phyloP scores from a whole-genome alignment of 306 rosid species.

The Arachis stenosperma region DNA sequence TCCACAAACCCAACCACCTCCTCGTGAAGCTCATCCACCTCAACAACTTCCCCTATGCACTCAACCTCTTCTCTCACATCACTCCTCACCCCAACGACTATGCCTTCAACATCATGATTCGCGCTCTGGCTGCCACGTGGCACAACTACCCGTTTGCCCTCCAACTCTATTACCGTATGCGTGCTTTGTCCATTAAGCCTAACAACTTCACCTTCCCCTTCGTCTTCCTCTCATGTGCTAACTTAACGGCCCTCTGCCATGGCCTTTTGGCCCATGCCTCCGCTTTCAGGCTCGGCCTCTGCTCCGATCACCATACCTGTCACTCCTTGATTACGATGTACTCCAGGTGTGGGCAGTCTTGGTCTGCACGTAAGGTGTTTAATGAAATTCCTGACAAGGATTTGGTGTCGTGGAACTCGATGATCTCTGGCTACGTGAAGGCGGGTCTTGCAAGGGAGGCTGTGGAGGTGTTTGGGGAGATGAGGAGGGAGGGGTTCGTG shows the following conservation, averaged over 20 bases:
- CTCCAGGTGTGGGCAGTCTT: slow-evolving; percentile 52
- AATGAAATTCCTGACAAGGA: slow-evolving; percentile 72
- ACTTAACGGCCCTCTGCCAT: slow-evolving; percentile 42
- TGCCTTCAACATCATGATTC: slow-evolving; percentile 87
- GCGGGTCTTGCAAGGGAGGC: slow-evolving; percentile 69
- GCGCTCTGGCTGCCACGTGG: slow-evolving; percentile 85
- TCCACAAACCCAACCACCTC: slow-evolving; percentile 65
- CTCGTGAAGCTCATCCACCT: slow-evolving; percentile 64
- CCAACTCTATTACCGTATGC: slow-evolving; percentile 61
- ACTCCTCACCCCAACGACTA: slow-evolving; percentile 64
- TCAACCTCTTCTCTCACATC: slow-evolving; percentile 54
- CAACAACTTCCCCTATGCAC: slow-evolving; percentile 62
- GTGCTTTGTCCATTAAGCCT: slow-evolving; percentile 45
- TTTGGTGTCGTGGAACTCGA: slow-evolving; percentile 89
- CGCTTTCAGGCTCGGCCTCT: slow-evolving; percentile 59
- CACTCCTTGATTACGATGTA: slow-evolving; percentile 81
- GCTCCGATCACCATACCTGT: slow-evolving; percentile 53
- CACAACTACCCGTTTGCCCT: slow-evolving; percentile 57
- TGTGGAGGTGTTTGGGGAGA: slow-evolving; percentile 59
- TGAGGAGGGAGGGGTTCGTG: slow-evolving; percentile 65
- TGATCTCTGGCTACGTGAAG: slow-evolving; percentile 79
- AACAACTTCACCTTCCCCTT: slow-evolving; percentile 80
- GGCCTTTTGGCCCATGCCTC: slow-evolving; percentile 61
- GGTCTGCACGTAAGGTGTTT: slow-evolving; percentile 71
- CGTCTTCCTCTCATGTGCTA: slow-evolving; percentile 76